Evolutionary conservation across 1,139 yeast genomes (phyloP).

Genomic region (Pichia sp.): DNA sequence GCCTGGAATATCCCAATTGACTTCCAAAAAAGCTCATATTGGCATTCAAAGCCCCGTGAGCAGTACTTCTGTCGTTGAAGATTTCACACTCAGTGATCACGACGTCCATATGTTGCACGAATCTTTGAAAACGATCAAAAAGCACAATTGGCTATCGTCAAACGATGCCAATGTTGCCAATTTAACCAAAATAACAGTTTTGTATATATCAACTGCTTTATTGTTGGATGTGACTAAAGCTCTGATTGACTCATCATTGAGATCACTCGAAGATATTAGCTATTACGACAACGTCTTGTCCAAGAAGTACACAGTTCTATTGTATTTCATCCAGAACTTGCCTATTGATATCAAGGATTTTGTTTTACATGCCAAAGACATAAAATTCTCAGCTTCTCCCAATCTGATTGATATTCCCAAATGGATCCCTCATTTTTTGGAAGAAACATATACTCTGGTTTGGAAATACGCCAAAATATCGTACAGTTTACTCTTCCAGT

Average conservation of each 20-base stretch:
- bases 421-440: conserved; percentile 18
- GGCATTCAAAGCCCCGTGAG: neutral
- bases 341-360: conserved; percentile 21
- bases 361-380: neutral
- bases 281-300: conserved; percentile 28
- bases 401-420: conserved; percentile 13
- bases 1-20: neutral
- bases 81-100: neutral
- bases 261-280: conserved; percentile 24
- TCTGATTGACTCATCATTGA: conserved; percentile 14
- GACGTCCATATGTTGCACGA: neutral
- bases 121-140: neutral
- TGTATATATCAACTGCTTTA: conserved; percentile 1
- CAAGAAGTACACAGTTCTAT: conserved; percentile 20
- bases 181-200: conserved; percentile 1
- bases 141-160: conserved; percentile 2
- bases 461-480: neutral
- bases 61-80: neutral
- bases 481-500: conserved; percentile 5
- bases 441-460: neutral
- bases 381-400: neutral
- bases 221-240: conserved; percentile 1
- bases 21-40: too few relatives aligned
- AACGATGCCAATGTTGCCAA: neutral
- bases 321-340: conserved; percentile 28